Percentiles rank a stretch among this genome's conserved stretches.
These are phyloP conservation scores for Scytalidium sp. DNA, from an alignment of 2,329 filamentous ascomycete species.

Conservation along the genomic window DNA sequence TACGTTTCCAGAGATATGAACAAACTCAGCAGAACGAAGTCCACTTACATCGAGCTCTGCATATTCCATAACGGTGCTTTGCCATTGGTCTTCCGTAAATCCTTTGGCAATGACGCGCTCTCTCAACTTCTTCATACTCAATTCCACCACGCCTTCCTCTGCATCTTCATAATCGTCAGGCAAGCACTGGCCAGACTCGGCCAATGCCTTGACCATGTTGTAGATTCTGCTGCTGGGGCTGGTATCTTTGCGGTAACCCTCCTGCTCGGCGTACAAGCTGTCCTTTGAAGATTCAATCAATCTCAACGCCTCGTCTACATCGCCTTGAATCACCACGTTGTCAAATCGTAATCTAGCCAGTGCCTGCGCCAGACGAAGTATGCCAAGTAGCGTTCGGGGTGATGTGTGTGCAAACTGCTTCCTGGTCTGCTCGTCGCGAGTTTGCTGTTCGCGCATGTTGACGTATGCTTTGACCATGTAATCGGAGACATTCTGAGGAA, in stretches of 20 bases:
- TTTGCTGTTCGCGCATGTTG: conserved; percentile 86
- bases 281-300: conserved; percentile 93
- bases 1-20: too few species aligned
- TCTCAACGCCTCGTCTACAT: conserved; percentile 92
- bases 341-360: conserved; percentile 89
- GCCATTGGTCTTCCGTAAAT: conserved; percentile 92
- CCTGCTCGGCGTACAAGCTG: conserved; percentile 72
- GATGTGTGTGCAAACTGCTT: conserved; percentile 94
- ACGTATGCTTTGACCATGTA: conserved; percentile 98
- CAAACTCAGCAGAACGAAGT: background rate
- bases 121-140: conserved; percentile 84
- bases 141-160: conserved; percentile 60
- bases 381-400: conserved; percentile 86
- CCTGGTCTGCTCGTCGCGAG: conserved; percentile 84
- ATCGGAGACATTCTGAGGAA: conserved; percentile 83
- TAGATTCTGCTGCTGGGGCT: conserved; percentile 90
- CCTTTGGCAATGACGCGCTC: conserved; percentile 94
- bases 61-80: conserved; percentile 85
- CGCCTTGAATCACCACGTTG: conserved; percentile 79
- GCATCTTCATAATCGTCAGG: conserved; percentile 53
- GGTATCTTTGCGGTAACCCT: conserved; percentile 59
- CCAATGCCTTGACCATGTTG: conserved; percentile 85
- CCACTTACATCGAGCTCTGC: conserved; percentile 80
- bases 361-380: conserved; percentile 90
- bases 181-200: conserved; percentile 69